These are phyloP conservation scores for Cucurbita ficifolia DNA, from an alignment of 306 rosid genomes.

Conservation along the genomic window DNA sequence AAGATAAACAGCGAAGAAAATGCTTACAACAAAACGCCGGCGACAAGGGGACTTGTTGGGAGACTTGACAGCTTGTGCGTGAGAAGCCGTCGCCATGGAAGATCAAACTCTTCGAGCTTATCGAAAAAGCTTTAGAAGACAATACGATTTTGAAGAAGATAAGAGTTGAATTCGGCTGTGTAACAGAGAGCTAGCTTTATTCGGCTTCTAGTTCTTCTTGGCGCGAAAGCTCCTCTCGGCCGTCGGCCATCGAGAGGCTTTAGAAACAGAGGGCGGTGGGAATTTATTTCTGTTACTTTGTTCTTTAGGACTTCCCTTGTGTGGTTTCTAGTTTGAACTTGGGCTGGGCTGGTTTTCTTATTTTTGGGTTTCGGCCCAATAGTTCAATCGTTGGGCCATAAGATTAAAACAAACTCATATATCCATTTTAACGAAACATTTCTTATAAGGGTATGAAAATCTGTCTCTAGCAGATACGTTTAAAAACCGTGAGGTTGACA, in stretches of 20 bases:
- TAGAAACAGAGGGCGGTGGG: neutral
- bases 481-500: too few relatives aligned
- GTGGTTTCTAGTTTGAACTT: neutral
- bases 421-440: too few relatives aligned
- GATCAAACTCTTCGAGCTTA: neutral
- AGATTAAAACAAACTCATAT: neutral
- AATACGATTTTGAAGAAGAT: neutral
- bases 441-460: too few relatives aligned
- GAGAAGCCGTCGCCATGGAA: slow-evolving; percentile 51
- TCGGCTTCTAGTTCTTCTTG: neutral
- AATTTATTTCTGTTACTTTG: neutral
- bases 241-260: neutral
- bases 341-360: neutral
- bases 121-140: neutral
- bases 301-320: neutral
- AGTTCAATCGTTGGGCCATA: neutral
- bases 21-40: slow-evolving; percentile 61
- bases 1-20: neutral
- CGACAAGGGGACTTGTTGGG: slow-evolving; percentile 66
- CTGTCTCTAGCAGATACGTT: too few relatives aligned
- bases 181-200: neutral
- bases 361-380: neutral
- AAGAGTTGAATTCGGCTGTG: neutral
- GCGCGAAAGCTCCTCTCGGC: neutral
- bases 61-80: slow-evolving; percentile 75